Evolutionary conservation across 345 rosid species (phyloP), one percentile per base, ranked within the genome.

Genomic region (Excoecaria cochinchinensis): DNA sequence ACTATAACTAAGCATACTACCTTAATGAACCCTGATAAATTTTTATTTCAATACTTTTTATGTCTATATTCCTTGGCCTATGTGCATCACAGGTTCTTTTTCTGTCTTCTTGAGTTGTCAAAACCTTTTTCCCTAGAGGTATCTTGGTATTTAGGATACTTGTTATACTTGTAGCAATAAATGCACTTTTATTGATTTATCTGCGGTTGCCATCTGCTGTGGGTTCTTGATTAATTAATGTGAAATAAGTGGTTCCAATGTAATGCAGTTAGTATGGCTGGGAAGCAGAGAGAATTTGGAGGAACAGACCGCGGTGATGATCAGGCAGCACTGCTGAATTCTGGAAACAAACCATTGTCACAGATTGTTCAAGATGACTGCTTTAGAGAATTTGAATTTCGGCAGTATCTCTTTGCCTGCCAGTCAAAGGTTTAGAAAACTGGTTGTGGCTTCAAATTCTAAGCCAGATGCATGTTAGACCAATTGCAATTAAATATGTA

Each of bases 321-420:
- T 83, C 92, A 85, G 82, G 97, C 98, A 69, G 86, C 89, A n/a
- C 78, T 95, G 73, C 87, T 93, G 51, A 87, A 89, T 77, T 87
- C 94, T 72, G 94, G 86, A 85, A 88, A 78, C 80, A 93, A 93
- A 80, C 83, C 83, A 39, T 73, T 95, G 86, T 84, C 91, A 4
- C 94, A 87, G 72, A 87, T 95, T 80, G 92, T 91, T 79, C 95
- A 92, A 85, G 97, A 95, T 86, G 98, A 91, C 80, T 90, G 93
- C 47, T 95, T 92, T 75, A 87, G 94, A 77, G 99, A 91, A 81
- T 95, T 91, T 76, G 99, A 95, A 62, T 95, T 93, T 84, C 89
- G 94, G 80, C 98, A 93, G 79, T 95, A 93, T 85, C 90, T 93
- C 71, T 92, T 95, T 84, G 93, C 97, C 71, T 91, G 92, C 79